Evolutionary conservation across 1,139 yeast species (phyloP).

Genomic region (Scheffersomyces quercinus): DNA sequence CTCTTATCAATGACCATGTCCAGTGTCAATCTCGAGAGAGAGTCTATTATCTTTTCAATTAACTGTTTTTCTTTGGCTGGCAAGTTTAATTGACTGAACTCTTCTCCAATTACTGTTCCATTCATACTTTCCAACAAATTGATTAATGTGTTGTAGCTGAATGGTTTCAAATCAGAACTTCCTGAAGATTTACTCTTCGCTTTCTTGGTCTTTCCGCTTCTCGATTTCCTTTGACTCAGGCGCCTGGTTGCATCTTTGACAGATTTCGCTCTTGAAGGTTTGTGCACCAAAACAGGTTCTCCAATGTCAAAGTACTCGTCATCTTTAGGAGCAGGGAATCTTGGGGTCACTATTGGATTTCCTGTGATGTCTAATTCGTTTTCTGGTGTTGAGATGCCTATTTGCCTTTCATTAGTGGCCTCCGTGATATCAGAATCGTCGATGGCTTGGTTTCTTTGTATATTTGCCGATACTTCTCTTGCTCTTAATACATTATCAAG

Average conservation of each 20-base stretch:
- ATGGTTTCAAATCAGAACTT: conserved; percentile 41
- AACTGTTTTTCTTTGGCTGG: conserved; percentile 77
- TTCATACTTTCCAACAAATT: conserved; percentile 62
- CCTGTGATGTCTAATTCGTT: background rate
- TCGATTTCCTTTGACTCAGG: conserved; percentile 9
- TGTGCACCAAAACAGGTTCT: conserved; percentile 34
- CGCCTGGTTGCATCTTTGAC: conserved; percentile 32
- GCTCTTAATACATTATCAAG: conserved; percentile 32
- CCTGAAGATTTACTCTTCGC: conserved; percentile 10
- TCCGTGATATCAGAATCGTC: background rate
- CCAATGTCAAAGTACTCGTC: conserved; percentile 44
- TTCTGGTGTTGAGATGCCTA: conserved; percentile 1
- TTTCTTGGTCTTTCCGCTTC: conserved; percentile 17
- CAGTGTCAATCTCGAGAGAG: conserved; percentile 79
- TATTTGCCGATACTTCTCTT: conserved; percentile 28
- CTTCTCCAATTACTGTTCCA: conserved; percentile 65
- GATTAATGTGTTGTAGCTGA: conserved; percentile 59
- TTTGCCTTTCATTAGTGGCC: background rate
- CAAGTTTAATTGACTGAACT: conserved; percentile 70
- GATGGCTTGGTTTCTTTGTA: conserved; percentile 3
- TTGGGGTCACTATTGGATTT: conserved; percentile 1
- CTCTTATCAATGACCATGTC: conserved; percentile 86
- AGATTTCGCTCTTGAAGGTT: conserved; percentile 35
- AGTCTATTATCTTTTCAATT: conserved; percentile 81
- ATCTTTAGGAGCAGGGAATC: conserved; percentile 14